These are phyloP conservation scores for Plectosphaerella sp. DNA, from an alignment of 2,329 filamentous ascomycete species.

Conservation along the genomic window DNA sequence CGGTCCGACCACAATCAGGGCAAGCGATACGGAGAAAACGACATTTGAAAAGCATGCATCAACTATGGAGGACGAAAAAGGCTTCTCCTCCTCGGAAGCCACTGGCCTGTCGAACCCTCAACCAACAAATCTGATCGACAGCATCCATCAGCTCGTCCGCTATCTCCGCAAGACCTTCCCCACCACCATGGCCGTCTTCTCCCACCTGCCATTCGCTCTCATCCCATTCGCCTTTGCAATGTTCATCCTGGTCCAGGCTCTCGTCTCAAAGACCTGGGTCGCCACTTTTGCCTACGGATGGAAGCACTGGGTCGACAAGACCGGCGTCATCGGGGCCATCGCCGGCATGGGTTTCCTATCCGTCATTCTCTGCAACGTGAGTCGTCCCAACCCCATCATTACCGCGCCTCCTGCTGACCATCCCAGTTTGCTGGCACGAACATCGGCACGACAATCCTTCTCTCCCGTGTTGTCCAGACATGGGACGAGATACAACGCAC, in stretches of 20 bases:
- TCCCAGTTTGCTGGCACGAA: constrained; percentile 69
- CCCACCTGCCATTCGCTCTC: constrained; percentile 62
- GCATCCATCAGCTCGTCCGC: constrained; percentile 35
- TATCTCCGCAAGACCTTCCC: constrained; percentile 68
- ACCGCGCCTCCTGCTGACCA: neutral
- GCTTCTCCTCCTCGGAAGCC: too few relatives aligned
- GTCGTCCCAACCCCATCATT: constrained; percentile 21
- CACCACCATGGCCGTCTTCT: constrained; percentile 60
- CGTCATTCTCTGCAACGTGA: constrained; percentile 66
- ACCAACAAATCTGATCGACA: constrained; percentile 47
- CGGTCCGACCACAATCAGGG: too few relatives aligned
- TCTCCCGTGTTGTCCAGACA: constrained; percentile 64
- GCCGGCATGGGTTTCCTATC: constrained; percentile 71
- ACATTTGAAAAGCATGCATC: too few relatives aligned
- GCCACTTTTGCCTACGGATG: constrained; percentile 68
- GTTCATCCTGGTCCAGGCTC: constrained; percentile 68
- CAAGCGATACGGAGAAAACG: too few relatives aligned
- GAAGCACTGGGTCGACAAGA: constrained; percentile 67
- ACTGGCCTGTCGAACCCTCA: neutral
- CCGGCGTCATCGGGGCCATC: constrained; percentile 62
- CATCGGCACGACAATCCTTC: constrained; percentile 69
- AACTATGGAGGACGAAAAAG: too few relatives aligned
- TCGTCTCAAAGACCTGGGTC: constrained; percentile 71
- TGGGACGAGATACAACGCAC: constrained; percentile 57
- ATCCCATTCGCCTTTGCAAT: constrained; percentile 69